Evolutionary conservation across 768 basidiomycete species (phyloP).

Genomic region (Pseudohyphozyma bogoriensis): DNA sequence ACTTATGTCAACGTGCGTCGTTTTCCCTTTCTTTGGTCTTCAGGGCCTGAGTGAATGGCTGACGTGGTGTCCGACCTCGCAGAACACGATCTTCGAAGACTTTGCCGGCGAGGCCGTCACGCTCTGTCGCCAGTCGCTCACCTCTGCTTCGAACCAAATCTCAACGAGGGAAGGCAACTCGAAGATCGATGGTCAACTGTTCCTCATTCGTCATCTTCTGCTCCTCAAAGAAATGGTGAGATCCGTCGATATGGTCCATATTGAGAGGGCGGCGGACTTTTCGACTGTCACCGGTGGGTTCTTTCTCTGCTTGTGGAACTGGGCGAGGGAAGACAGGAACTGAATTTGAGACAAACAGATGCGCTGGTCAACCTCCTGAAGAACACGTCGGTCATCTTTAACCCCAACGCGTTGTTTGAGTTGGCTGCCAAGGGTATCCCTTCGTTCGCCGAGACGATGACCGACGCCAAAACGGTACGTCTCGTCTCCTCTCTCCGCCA

Average conservation of each 20-base stretch:
- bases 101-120: conserved; percentile 86
- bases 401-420: conserved; percentile 26
- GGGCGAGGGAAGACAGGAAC: too few relatives aligned
- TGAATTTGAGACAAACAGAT: conserved; percentile 4
- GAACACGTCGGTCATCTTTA: conserved; percentile 20
- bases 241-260: conserved; percentile 56
- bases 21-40: neutral
- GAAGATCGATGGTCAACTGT: conserved; percentile 63
- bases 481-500: neutral
- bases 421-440: conserved; percentile 25
- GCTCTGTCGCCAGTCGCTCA: conserved; percentile 70
- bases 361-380: conserved; percentile 11
- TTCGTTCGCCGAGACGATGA: conserved; percentile 48
- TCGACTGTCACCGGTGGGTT: conserved; percentile 25
- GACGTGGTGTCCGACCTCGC: neutral
- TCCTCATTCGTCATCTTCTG: conserved; percentile 79
- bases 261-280: conserved; percentile 42
- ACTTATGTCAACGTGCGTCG: conserved; percentile 82
- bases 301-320: neutral
- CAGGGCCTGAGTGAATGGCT: neutral
- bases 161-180: conserved; percentile 42
- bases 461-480: conserved; percentile 62
- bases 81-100: conserved; percentile 95
- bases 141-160: conserved; percentile 59
- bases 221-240: conserved; percentile 82